Percentiles rank a stretch among this genome's conserved stretches.
These are phyloP conservation scores for Prunus fruticosa DNA, from an alignment of 306 rosid genomes.

Conservation along the genomic window DNA sequence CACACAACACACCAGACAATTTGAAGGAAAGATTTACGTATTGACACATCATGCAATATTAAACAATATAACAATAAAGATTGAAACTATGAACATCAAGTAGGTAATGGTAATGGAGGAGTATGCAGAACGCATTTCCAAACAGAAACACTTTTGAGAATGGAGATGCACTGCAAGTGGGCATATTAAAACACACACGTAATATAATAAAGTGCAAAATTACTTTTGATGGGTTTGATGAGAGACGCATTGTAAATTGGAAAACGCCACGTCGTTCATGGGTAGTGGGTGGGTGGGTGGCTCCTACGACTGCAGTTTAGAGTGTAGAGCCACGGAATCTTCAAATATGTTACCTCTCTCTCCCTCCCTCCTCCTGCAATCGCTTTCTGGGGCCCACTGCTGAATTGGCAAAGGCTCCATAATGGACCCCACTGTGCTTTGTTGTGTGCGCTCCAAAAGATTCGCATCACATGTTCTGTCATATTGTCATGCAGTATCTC, in stretches of 20 bases:
- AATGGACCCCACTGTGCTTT: neutral
- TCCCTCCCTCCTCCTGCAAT: too few species aligned
- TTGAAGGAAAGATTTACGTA: neutral
- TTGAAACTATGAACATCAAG: neutral
- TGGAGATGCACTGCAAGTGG: too few species aligned
- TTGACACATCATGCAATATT: neutral
- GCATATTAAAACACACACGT: too few species aligned
- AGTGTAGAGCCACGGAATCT: neutral
- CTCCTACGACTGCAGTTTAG: too few species aligned
- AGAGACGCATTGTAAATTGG: neutral
- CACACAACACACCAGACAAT: neutral
- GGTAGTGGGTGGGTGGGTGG: too few species aligned
- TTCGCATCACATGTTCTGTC: constrained; percentile 46
- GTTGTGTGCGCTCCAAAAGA: constrained; percentile 34
- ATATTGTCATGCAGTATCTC: constrained; percentile 18
- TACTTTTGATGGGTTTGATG: neutral
- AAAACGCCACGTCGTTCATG: neutral
- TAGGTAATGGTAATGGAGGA: constrained; percentile 4
- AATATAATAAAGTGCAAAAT: neutral
- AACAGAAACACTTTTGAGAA: neutral
- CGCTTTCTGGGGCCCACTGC: neutral
- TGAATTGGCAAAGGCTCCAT: neutral
- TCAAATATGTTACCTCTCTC: neutral
- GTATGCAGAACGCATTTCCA: neutral
- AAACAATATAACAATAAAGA: too few species aligned